Percentiles rank a stretch among this genome's conserved stretches.
phyloP scores from a whole-genome alignment of 148 eudicot genomes.

The Rhododendron molle region DNA sequence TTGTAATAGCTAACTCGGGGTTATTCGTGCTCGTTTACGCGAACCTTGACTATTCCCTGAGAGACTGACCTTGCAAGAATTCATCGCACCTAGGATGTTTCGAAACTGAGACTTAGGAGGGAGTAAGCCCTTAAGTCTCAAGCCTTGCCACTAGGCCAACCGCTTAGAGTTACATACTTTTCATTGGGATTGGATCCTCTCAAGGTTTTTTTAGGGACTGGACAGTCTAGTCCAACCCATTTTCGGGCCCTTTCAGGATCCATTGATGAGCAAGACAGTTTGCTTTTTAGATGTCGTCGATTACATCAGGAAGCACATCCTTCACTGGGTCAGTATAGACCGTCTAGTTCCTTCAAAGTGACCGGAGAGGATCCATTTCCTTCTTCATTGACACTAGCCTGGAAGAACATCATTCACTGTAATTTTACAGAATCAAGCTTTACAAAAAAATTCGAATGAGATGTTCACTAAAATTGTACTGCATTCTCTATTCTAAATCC shows the following conservation, averaged over 20 bases:
- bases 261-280: not conserved
- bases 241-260: not conserved
- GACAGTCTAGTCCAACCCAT: not conserved
- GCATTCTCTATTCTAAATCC: not conserved
- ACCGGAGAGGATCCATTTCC: not conserved
- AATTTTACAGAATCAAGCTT: not conserved
- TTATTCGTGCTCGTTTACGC: too few relatives aligned
- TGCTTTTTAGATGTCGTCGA: not conserved
- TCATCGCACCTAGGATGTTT: not conserved
- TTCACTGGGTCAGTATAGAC: not conserved
- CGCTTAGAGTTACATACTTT: not conserved
- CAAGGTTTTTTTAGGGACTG: not conserved
- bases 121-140: not conserved
- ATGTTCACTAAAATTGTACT: not conserved
- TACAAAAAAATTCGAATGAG: not conserved
- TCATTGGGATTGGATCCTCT: not conserved
- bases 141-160: not conserved
- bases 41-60: not conserved
- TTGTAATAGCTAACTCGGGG: not conserved
- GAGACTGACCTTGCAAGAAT: not conserved
- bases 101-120: not conserved
- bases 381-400: not conserved
- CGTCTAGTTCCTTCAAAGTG: not conserved
- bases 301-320: not conserved
- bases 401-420: not conserved